A percentile compares a stretch with the other conserved stretches of the same genome.
Evolutionary conservation across 305 asterid species (phyloP).

Genomic region (Solanum chacoense): DNA sequence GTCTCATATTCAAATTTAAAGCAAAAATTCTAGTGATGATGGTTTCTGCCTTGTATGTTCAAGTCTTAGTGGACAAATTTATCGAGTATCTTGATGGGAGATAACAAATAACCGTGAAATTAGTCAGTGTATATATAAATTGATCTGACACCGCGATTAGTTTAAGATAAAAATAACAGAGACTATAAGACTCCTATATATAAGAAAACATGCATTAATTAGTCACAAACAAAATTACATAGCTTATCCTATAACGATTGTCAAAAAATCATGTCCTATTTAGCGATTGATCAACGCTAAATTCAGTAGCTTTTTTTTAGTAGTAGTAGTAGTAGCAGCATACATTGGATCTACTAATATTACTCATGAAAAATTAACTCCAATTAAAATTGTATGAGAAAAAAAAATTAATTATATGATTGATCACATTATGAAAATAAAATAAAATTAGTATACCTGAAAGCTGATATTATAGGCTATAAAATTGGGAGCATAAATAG

Average conservation of each 20-base stretch:
- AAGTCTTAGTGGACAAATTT: background rate
- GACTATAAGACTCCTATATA: background rate
- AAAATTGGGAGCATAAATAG: conserved; percentile 42
- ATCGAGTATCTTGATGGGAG: background rate
- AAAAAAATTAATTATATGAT: background rate
- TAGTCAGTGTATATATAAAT: background rate
- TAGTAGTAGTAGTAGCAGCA: background rate
- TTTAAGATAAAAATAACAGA: background rate
- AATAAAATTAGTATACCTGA: conserved; percentile 26
- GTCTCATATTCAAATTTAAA: background rate
- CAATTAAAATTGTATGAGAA: background rate
- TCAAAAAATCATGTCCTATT: background rate
- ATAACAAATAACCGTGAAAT: too few species aligned
- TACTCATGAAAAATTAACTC: background rate
- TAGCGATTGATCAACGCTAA: background rate
- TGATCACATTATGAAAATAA: background rate
- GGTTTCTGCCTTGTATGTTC: background rate
- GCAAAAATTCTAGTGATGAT: background rate
- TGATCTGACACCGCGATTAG: background rate
- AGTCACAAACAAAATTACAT: background rate
- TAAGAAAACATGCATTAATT: too few species aligned
- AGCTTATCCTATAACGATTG: background rate
- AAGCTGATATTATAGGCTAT: conserved; percentile 74
- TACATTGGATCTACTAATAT: background rate
- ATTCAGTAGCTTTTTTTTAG: background rate